These are phyloP conservation scores for Russula virescens DNA, from an alignment of 768 basidiomycete genomes.

Conservation along the genomic window DNA sequence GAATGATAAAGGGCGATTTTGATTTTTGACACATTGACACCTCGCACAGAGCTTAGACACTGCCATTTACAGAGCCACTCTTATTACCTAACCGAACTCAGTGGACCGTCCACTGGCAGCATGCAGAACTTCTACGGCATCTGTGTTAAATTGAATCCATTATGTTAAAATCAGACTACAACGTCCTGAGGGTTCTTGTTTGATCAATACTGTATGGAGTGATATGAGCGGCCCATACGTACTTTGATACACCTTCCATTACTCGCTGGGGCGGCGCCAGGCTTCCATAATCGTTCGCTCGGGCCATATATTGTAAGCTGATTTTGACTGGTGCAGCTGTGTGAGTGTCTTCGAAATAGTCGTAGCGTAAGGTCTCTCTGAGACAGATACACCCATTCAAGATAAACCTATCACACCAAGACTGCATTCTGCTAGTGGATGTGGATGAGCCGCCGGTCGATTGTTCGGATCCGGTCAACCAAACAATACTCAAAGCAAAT, in stretches of 20 bases:
- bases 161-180: background rate
- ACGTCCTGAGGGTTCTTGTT: background rate
- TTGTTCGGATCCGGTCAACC: too few species aligned
- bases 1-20: background rate
- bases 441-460: too few species aligned
- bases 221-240: background rate
- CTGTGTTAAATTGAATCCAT: background rate
- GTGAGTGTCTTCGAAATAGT: too few species aligned
- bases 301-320: background rate
- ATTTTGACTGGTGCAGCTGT: background rate
- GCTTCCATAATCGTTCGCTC: background rate
- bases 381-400: background rate
- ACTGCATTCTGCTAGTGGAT: too few species aligned
- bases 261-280: too few species aligned
- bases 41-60: background rate
- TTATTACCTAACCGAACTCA: constrained; percentile 5
- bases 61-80: background rate
- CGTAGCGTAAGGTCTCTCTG: background rate
- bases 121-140: background rate
- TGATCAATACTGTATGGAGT: background rate
- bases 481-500: too few species aligned
- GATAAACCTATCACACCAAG: too few species aligned
- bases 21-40: background rate
- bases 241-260: constrained; percentile 4
- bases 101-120: background rate